Conservation (phyloP, 108 stramenopile species). For the Skeletonema marinoi region DNA sequence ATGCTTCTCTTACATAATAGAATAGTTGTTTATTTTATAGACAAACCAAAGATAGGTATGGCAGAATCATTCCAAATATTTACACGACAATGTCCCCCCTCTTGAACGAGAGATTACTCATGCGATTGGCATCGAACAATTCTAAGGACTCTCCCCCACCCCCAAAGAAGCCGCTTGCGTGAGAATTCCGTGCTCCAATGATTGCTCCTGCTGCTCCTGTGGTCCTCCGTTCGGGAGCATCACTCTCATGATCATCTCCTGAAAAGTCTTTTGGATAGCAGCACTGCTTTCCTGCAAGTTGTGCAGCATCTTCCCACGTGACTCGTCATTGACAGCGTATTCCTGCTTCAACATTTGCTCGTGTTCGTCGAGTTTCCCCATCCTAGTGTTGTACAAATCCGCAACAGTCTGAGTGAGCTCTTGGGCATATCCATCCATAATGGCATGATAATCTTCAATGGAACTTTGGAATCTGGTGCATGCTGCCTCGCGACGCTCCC, state of each 20-base stretch:
- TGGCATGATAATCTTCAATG: conserved; percentile 40
- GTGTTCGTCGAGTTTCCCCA: conserved; percentile 33
- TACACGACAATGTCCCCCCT: neutral
- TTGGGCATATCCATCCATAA: conserved; percentile 10
- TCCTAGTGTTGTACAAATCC: conserved; percentile 40
- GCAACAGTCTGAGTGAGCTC: conserved; percentile 49
- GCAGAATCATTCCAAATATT: neutral
- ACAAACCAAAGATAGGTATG: no score
- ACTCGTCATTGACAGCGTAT: conserved; percentile 38
- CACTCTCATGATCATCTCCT: conserved; percentile 38
- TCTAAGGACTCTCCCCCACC: no score
- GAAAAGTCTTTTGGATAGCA: conserved; percentile 29
- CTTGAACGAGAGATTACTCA: neutral
- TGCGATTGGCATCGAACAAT: no score
- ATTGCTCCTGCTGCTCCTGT: neutral
- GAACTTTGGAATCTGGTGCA: conserved; percentile 27
- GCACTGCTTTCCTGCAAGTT: conserved; percentile 40
- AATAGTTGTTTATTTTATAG: neutral
- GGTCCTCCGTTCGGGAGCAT: neutral
- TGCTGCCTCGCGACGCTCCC: conserved; percentile 28
- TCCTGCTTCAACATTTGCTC: conserved; percentile 42
- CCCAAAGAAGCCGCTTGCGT: conserved; percentile 14
- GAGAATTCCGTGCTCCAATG: neutral
- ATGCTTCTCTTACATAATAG: conserved; percentile 8
- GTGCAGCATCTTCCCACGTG: conserved; percentile 36